phyloP scores from a whole-genome alignment of 176 grass and related monocot species.

The Poa pratensis region DNA sequence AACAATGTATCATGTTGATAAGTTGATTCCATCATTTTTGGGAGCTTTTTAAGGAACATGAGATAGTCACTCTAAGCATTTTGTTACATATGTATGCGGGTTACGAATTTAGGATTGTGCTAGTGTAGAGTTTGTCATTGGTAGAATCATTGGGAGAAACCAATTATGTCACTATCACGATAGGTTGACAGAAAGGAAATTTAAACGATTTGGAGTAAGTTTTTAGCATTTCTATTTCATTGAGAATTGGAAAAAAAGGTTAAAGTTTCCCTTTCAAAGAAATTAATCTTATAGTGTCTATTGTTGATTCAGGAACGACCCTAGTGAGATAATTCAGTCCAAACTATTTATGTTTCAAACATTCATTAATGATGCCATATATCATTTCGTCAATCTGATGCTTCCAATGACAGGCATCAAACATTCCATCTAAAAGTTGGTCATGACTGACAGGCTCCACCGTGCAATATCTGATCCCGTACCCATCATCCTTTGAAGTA shows the following conservation, averaged over 20 bases:
- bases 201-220: not conserved
- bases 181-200: not conserved
- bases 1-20: not conserved
- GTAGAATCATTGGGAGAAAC: not conserved
- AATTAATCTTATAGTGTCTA: not conserved
- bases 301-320: not conserved
- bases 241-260: not conserved
- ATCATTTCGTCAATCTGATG: not conserved
- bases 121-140: not conserved
- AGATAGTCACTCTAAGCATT: not conserved
- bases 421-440: not conserved
- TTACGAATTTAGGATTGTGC: not conserved
- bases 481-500: not conserved
- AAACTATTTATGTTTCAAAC: not conserved
- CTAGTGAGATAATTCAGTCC: not conserved
- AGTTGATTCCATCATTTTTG: not conserved
- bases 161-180: not conserved
- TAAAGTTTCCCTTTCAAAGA: not conserved
- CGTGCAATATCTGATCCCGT: not conserved
- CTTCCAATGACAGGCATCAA: not conserved
- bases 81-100: not conserved
- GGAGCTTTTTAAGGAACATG: not conserved
- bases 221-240: not conserved
- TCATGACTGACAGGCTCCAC: not conserved
- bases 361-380: not conserved